Conservation (phyloP, 441 rosid genomes). For the Arabidopsis hybrid region DNA sequence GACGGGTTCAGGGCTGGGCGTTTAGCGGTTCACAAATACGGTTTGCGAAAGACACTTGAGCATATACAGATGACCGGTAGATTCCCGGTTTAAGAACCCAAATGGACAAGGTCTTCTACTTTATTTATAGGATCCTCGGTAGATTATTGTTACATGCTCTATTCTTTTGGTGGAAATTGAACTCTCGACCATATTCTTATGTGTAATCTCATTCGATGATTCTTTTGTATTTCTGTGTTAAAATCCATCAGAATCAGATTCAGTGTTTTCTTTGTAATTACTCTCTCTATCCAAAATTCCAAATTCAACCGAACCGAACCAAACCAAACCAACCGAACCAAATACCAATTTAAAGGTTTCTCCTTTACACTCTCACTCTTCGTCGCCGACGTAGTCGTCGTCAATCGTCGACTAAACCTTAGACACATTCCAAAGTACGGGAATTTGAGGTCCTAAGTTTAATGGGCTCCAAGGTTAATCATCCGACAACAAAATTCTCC, state of each 20-base stretch:
- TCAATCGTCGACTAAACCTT: slow-evolving; percentile 29
- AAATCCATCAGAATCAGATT: slow-evolving; percentile 22
- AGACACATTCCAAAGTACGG: neutral
- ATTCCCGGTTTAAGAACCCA: slow-evolving; percentile 60
- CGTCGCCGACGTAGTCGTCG: slow-evolving; percentile 26
- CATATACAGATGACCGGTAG: slow-evolving; percentile 67
- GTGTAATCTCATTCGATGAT: slow-evolving; percentile 22
- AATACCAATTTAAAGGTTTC: slow-evolving; percentile 11
- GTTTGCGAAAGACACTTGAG: slow-evolving; percentile 66
- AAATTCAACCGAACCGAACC: slow-evolving; percentile 5
- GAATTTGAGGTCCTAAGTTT: neutral
- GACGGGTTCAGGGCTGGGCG: slow-evolving; percentile 78
- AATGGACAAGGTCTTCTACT: slow-evolving; percentile 12
- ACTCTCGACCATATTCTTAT: slow-evolving; percentile 26
- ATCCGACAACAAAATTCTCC: slow-evolving; percentile 1
- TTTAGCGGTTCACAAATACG: slow-evolving; percentile 64
- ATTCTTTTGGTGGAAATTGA: slow-evolving; percentile 43
- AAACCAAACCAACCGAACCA: neutral
- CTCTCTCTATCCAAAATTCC: neutral
- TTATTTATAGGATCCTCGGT: slow-evolving; percentile 32
- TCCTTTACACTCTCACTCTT: slow-evolving; percentile 21
- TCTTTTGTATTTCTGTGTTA: slow-evolving; percentile 27
- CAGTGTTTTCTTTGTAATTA: slow-evolving; percentile 15
- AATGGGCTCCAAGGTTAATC: slow-evolving; percentile 31
- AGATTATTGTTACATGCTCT: slow-evolving; percentile 19